phyloP scores from a whole-genome alignment of 2,329 filamentous ascomycete species.

The Trichoderma koningii region DNA sequence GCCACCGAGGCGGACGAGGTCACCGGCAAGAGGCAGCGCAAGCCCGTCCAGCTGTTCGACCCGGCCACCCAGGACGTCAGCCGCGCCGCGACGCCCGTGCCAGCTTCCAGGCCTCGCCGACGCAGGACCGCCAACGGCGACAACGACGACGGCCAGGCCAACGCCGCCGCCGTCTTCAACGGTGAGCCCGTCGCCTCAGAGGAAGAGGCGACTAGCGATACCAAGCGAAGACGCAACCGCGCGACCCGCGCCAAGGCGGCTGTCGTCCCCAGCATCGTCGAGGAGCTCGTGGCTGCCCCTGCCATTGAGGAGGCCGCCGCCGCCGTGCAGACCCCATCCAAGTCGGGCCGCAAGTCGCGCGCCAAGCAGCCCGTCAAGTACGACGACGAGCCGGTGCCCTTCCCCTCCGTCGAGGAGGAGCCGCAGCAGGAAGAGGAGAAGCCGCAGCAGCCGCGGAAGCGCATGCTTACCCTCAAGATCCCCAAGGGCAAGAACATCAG shows the following conservation, averaged over 20 bases:
- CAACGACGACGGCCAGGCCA: conserved; percentile 35
- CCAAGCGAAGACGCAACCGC: conserved; percentile 38
- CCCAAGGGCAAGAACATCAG: conserved; percentile 46
- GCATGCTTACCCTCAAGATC: conserved; percentile 44
- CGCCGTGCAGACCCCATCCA: conserved; percentile 26
- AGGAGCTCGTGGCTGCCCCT: conserved; percentile 33
- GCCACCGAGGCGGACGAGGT: conserved; percentile 57
- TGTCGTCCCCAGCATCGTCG: conserved; percentile 31
- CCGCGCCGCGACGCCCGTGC: conserved; percentile 54
- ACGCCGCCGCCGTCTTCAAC: conserved; percentile 40
- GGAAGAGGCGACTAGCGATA: conserved; percentile 33
- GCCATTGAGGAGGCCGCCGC: conserved; percentile 18
- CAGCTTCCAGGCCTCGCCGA: conserved; percentile 38
- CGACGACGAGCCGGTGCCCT: conserved; percentile 35
- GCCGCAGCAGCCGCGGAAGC: conserved; percentile 36
- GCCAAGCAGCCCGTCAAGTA: conserved; percentile 35
- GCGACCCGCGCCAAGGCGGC: conserved; percentile 35
- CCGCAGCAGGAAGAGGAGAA: conserved; percentile 33
- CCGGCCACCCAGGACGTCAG: conserved; percentile 54
- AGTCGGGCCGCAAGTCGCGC: conserved; percentile 35
- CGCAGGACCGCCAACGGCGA: conserved; percentile 39
- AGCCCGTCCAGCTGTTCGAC: conserved; percentile 54
- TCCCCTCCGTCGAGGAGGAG: conserved; percentile 35
- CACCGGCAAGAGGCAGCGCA: conserved; percentile 56
- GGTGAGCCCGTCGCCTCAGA: conserved; percentile 39